Conservation (phyloP, 768 basidiomycete genomes). For the Agaricus sinodeliciosus region DNA sequence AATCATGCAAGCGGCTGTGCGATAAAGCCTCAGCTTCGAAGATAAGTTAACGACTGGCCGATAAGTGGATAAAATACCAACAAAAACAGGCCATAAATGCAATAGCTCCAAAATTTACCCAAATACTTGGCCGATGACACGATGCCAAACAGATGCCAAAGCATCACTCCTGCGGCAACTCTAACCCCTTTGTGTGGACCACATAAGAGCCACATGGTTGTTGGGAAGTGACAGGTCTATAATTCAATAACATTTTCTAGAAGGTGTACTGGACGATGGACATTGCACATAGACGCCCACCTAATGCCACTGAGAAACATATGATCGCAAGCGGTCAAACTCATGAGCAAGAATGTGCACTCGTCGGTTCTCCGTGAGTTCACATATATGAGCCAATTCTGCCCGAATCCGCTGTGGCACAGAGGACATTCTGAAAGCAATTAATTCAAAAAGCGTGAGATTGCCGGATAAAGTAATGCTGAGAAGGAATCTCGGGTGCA, state of each 20-base stretch:
- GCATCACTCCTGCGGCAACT: conserved; percentile 5
- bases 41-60: too few species aligned
- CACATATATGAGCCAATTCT: too few species aligned
- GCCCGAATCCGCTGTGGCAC: too few species aligned
- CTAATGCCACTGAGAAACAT: too few species aligned
- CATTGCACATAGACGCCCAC: too few species aligned
- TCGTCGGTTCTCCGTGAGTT: too few species aligned
- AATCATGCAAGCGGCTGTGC: too few species aligned
- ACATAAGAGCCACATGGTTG: conserved; percentile 9
- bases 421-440: background rate
- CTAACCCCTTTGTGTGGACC: conserved; percentile 6
- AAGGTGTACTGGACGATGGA: background rate
- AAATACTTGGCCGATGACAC: background rate
- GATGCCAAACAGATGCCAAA: too few species aligned
- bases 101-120: background rate
- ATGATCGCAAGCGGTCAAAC: too few species aligned
- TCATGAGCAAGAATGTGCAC: background rate
- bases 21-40: too few species aligned
- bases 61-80: too few species aligned
- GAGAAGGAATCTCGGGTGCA: conserved; percentile 17
- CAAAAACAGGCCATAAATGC: too few species aligned
- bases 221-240: conserved; percentile 8
- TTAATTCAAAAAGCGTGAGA: conserved; percentile 3
- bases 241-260: background rate
- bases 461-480: background rate